Evolutionary conservation across 352 stramenopile genomes (phyloP), one percentile per base, ranked within the genome.

Genomic region (Globisporangium lucens): DNA sequence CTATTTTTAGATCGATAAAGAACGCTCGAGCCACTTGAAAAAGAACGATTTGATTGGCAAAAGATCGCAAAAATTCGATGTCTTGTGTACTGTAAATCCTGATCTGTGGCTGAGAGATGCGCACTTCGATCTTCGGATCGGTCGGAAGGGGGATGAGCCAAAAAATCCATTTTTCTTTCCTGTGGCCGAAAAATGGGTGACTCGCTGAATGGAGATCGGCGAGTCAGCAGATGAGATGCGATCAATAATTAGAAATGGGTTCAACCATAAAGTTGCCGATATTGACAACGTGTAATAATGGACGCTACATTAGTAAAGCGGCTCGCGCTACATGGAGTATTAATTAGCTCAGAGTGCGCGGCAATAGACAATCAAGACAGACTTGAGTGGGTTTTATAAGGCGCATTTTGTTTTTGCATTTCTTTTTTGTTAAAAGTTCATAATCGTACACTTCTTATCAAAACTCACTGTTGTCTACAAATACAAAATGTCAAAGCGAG

Each of bases 121-220:
- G 53, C 49, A 17, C 49, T 56, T 29, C n/a, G 12, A 29, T 17
- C 9, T 17, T 49, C 41, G 13, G 13, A 49, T 56, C 13, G n/a
- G 5, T 27, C 30, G 30, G 30, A 0, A 10, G 15, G 29, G 15
- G 69, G 66, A 72, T 43, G 57, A 66, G 55, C 67, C 29, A 41
- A 29, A 59, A 59, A 59, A 59, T 59, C 53, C 53, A 43, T 59
- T 59, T 59, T 59, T 59, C 53, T 27, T 59, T 59, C 53, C 29
- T 59, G 53, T 59, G 53, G 53, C 53, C 17, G 53, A 59, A 41
- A 59, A 29, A 59, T 43, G 53, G 30, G 27, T 29, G 27, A 36
- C 3, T 24, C 24, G 24, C 24, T 22, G 4, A 17, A 33, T 36
- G 22, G 10, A 4, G 15, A 49, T 24, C 43, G 17, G 5, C 27